phyloP scores from a whole-genome alignment of 163 green algal species.

The Picocystis sp. region DNA sequence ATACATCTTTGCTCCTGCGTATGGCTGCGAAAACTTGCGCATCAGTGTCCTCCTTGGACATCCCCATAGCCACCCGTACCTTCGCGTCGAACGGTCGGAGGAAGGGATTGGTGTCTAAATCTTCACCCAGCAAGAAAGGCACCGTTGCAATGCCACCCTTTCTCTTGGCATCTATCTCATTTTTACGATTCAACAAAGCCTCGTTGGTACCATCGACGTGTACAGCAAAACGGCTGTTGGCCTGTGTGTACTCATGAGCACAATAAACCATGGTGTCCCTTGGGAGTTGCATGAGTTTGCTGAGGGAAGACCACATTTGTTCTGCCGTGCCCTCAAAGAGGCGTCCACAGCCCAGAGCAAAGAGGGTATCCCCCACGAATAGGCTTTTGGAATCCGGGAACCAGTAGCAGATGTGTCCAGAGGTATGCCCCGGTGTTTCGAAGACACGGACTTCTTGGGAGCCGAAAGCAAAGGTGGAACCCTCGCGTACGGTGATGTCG shows the following conservation, averaged over 20 bases:
- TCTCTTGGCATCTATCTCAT: conserved; percentile 30
- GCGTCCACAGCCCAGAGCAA: conserved; percentile 61
- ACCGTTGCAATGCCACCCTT: conserved; percentile 48
- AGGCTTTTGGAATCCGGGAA: conserved; percentile 43
- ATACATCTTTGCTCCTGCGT: conserved; percentile 53
- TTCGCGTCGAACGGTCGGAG: conserved; percentile 38
- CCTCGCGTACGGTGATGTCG: conserved; percentile 37
- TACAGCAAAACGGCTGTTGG: conserved; percentile 53
- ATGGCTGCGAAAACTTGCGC: conserved; percentile 49
- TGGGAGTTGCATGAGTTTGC: conserved; percentile 26
- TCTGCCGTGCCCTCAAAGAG: conserved; percentile 64
- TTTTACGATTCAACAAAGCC: conserved; percentile 33
- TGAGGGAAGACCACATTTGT: conserved; percentile 12
- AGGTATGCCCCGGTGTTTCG: conserved; percentile 77
- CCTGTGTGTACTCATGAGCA: conserved; percentile 66
- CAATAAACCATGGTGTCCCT: conserved; percentile 40
- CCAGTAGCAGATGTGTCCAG: conserved; percentile 74
- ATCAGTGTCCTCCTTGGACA: conserved; percentile 24
- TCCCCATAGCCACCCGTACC: conserved; percentile 36
- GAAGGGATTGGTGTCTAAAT: conserved; percentile 82
- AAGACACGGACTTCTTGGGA: conserved; percentile 35
- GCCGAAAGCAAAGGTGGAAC: conserved; percentile 24
- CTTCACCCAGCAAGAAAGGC: conserved; percentile 47
- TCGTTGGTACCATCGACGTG: conserved; percentile 50
- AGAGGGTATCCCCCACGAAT: conserved; percentile 74